phyloP scores from a whole-genome alignment of 805 yeast genomes.

The Kuraishia ogatae region DNA sequence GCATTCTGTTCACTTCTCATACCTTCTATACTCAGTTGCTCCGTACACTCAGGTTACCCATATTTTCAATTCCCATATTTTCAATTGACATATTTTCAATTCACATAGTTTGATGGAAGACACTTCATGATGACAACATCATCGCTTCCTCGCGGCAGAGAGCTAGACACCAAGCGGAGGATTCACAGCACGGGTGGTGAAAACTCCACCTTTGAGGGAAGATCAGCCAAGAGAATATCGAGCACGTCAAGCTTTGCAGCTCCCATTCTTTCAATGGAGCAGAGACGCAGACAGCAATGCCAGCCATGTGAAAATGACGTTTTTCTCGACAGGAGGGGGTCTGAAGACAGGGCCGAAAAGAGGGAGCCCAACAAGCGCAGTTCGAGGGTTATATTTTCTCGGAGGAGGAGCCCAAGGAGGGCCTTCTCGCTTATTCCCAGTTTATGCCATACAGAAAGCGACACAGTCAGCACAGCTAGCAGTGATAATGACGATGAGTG shows the following conservation, averaged over 20 bases:
- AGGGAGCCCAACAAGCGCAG: not conserved
- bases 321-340: not conserved
- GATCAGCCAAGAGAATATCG: not conserved
- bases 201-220: too few species aligned
- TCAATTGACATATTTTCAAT: not conserved
- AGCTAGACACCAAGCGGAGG: not conserved
- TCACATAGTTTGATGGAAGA: not conserved
- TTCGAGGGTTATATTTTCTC: not conserved
- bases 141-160: not conserved
- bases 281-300: not conserved
- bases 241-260: not conserved
- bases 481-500: not conserved
- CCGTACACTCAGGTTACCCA: too few species aligned
- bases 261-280: not conserved
- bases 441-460: not conserved
- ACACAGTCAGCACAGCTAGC: too few species aligned
- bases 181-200: not conserved
- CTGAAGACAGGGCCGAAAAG: too few species aligned
- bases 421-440: not conserved
- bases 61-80: too few species aligned
- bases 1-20: not conserved
- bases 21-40: not conserved
- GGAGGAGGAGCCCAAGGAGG: not conserved
- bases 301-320: not conserved
- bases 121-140: not conserved